Percentiles rank a stretch among this genome's conserved stretches.
phyloP scores from a whole-genome alignment of 108 stramenopile species.

The Cyclostephanos tholiformis region DNA sequence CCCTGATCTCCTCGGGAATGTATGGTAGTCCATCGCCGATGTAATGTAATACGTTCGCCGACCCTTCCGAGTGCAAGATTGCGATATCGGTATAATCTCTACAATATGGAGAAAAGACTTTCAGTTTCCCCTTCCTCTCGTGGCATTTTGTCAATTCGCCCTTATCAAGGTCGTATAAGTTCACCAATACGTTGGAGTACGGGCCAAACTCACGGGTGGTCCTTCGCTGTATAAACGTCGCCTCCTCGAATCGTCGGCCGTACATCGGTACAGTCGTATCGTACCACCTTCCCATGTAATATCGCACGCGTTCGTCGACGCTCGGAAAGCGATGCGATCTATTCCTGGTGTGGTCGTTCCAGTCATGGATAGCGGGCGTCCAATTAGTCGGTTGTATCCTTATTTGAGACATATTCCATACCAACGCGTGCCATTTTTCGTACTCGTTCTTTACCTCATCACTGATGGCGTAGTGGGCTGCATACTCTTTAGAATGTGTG shows the following conservation, averaged over 20 bases:
- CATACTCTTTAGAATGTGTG: neutral
- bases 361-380: slow-evolving; percentile 27
- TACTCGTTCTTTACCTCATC: slow-evolving; percentile 31
- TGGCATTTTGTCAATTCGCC: slow-evolving; percentile 29
- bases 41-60: slow-evolving; percentile 42
- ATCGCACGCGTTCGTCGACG: slow-evolving; percentile 34
- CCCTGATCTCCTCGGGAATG: slow-evolving; percentile 17
- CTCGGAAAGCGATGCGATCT: slow-evolving; percentile 42
- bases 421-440: slow-evolving; percentile 32
- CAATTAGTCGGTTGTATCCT: slow-evolving; percentile 24
- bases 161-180: slow-evolving; percentile 43
- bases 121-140: slow-evolving; percentile 33
- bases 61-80: slow-evolving; percentile 38
- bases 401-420: slow-evolving; percentile 38
- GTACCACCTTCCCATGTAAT: slow-evolving; percentile 55
- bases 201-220: slow-evolving; percentile 46
- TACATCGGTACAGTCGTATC: slow-evolving; percentile 29
- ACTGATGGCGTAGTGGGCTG: slow-evolving; percentile 22
- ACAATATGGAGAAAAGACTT: slow-evolving; percentile 43
- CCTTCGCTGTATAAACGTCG: slow-evolving; percentile 37
- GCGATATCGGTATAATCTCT: slow-evolving; percentile 53
- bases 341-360: slow-evolving; percentile 29
- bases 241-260: slow-evolving; percentile 32
- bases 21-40: slow-evolving; percentile 48
- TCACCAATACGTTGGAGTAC: slow-evolving; percentile 36